These are phyloP conservation scores for Colletotrichum spinosum DNA, from an alignment of 2,329 filamentous ascomycete species.

Conservation along the genomic window DNA sequence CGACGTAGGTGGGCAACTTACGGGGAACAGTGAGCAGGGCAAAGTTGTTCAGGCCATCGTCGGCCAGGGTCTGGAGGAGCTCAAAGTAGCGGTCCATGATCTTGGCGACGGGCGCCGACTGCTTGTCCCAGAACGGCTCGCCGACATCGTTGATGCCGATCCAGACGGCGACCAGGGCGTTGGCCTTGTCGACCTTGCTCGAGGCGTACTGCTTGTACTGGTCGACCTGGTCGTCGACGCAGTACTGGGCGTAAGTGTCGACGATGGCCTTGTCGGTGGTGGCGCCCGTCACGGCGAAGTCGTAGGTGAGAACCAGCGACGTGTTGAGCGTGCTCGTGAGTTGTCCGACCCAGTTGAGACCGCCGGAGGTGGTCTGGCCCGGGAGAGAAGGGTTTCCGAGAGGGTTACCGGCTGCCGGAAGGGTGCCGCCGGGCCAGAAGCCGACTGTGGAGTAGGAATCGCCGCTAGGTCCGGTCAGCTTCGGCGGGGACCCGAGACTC, in stretches of 20 bases:
- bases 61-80: slow-evolving; percentile 55
- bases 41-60: slow-evolving; percentile 59
- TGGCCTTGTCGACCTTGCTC: slow-evolving; percentile 52
- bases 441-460: slow-evolving; percentile 71
- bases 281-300: slow-evolving; percentile 63
- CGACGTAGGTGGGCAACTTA: slow-evolving; percentile 37
- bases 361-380: slow-evolving; percentile 58
- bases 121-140: slow-evolving; percentile 55
- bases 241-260: slow-evolving; percentile 59
- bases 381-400: slow-evolving; percentile 70
- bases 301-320: slow-evolving; percentile 57
- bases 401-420: slow-evolving; percentile 65
- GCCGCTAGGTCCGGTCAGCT: slow-evolving; percentile 51
- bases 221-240: slow-evolving; percentile 64
- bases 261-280: slow-evolving; percentile 62
- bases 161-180: slow-evolving; percentile 61
- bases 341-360: slow-evolving; percentile 61
- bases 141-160: slow-evolving; percentile 69
- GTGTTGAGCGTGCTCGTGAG: slow-evolving; percentile 56
- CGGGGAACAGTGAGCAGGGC: slow-evolving; percentile 59
- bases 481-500: neutral
- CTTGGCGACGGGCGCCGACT: slow-evolving; percentile 43
- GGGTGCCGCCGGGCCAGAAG: slow-evolving; percentile 61
- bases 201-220: slow-evolving; percentile 51
- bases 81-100: slow-evolving; percentile 58